A percentile compares a stretch with the other conserved stretches of the same genome.
Conservation (phyloP, 2,329 filamentous ascomycete genomes). For the Aureobasidium sp. region DNA sequence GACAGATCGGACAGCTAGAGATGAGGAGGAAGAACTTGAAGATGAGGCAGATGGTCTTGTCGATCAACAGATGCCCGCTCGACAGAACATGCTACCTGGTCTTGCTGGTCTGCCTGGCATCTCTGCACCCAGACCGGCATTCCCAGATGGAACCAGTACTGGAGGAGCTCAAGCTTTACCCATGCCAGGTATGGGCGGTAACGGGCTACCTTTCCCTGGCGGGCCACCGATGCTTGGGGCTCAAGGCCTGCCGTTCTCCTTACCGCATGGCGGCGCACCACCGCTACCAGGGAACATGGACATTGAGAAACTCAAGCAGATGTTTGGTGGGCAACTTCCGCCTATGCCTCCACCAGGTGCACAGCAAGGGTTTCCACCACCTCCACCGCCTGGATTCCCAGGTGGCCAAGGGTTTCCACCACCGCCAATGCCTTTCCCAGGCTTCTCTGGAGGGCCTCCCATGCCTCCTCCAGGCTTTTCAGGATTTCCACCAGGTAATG, state of each 20-base stretch:
- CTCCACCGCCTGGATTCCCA: slow-evolving; percentile 22
- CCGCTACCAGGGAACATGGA: slow-evolving; percentile 24
- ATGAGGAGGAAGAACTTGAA: slow-evolving; percentile 86
- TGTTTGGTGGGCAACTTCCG: slow-evolving; percentile 23
- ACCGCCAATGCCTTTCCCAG: slow-evolving; percentile 26
- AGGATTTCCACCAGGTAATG: slow-evolving; percentile 18
- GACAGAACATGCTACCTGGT: slow-evolving; percentile 51
- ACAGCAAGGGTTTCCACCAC: slow-evolving; percentile 18
- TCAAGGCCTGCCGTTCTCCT: slow-evolving; percentile 18
- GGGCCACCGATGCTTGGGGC: slow-evolving; percentile 15
- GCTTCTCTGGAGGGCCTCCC: slow-evolving; percentile 14
- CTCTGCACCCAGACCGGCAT: slow-evolving; percentile 21
- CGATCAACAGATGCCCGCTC: slow-evolving; percentile 74
- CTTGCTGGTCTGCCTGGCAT: slow-evolving; percentile 51
- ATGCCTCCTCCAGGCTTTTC: slow-evolving; percentile 23
- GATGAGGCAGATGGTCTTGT: slow-evolving; percentile 89
- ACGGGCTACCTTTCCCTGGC: slow-evolving; percentile 22
- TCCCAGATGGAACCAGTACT: slow-evolving; percentile 36
- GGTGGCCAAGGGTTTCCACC: slow-evolving; percentile 14
- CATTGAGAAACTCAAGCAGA: slow-evolving; percentile 24
- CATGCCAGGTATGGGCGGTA: not conserved
- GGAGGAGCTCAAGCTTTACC: slow-evolving; percentile 29
- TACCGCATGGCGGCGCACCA: slow-evolving; percentile 16
- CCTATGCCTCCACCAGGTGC: slow-evolving; percentile 20
- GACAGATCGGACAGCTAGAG: slow-evolving; percentile 79